These are phyloP conservation scores for Geranium brycei DNA, from an alignment of 345 rosid species.

Conservation along the genomic window DNA sequence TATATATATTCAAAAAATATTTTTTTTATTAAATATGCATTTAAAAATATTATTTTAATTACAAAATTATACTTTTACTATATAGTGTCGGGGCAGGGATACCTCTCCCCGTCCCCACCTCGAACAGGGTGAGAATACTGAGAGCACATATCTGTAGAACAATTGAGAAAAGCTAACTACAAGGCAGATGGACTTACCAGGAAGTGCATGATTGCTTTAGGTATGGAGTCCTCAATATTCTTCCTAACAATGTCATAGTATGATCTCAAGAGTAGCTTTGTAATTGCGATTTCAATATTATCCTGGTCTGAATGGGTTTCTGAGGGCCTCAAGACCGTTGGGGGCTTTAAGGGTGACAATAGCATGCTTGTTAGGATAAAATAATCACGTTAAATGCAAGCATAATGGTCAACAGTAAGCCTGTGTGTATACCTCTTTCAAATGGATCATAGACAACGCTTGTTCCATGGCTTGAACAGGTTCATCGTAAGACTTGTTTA, in stretches of 20 bases:
- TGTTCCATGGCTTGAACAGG: constrained; percentile 43
- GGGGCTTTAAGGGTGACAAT: constrained; percentile 48
- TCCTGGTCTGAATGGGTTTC: constrained; percentile 88
- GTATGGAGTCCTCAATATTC: constrained; percentile 75
- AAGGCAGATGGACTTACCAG: constrained; percentile 33
- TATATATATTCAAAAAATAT: too few species aligned
- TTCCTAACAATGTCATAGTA: constrained; percentile 92
- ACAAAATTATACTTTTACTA: too few species aligned
- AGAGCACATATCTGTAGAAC: too few species aligned
- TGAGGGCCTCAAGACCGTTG: constrained; percentile 67
- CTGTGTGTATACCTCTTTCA: constrained; percentile 48
- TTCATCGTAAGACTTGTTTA: constrained; percentile 40
- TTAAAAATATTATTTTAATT: too few species aligned
- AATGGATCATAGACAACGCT: constrained; percentile 58
- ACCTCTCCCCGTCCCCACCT: too few species aligned
- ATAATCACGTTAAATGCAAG: neutral
- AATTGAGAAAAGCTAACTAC: neutral
- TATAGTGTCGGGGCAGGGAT: too few species aligned
- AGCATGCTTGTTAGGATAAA: constrained; percentile 13
- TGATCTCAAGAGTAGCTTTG: constrained; percentile 71
- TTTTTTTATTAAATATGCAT: too few species aligned
- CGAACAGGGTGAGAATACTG: too few species aligned
- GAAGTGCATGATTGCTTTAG: constrained; percentile 97
- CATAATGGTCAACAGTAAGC: neutral
- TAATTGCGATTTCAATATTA: constrained; percentile 57